Percentiles rank a stretch among this genome's conserved stretches.
Evolutionary conservation across 2,329 filamentous ascomycete genomes (phyloP).

Genomic region (Hirsutella rhossiliensis): DNA sequence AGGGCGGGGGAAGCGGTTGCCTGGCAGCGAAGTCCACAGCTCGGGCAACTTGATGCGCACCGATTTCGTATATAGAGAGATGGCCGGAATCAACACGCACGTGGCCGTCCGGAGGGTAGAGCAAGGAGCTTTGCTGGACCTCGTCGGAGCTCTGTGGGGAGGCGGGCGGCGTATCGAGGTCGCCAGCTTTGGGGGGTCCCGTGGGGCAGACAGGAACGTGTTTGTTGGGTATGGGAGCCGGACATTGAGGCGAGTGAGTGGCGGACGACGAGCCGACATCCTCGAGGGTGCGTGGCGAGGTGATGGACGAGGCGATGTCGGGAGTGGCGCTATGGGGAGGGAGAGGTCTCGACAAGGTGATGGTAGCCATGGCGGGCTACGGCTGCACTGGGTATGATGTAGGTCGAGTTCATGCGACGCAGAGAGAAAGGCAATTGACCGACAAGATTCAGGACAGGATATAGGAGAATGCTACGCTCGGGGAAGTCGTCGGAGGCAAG

Average conservation of each 20-base stretch:
- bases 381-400: background rate
- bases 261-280: constrained; percentile 10
- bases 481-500: no score
- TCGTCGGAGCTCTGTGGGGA: constrained; percentile 49
- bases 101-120: constrained; percentile 62
- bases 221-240: constrained; percentile 63
- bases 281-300: constrained; percentile 28
- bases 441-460: no score
- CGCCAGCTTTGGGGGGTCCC: constrained; percentile 47
- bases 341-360: constrained; percentile 38
- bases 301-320: constrained; percentile 23
- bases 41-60: constrained; percentile 52
- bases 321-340: constrained; percentile 31
- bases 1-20: constrained; percentile 72
- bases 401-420: no score
- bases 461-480: no score
- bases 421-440: no score
- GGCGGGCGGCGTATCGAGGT: constrained; percentile 49
- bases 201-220: constrained; percentile 84
- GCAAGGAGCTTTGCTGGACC: constrained; percentile 51
- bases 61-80: constrained; percentile 60
- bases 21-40: constrained; percentile 66
- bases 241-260: constrained; percentile 10
- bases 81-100: constrained; percentile 35
- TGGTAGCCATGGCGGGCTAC: constrained; percentile 34